Percentiles rank a stretch among this genome's conserved stretches.
Conservation (phyloP, 495 filamentous ascomycete species). For the Lophiostoma macrostomum region DNA sequence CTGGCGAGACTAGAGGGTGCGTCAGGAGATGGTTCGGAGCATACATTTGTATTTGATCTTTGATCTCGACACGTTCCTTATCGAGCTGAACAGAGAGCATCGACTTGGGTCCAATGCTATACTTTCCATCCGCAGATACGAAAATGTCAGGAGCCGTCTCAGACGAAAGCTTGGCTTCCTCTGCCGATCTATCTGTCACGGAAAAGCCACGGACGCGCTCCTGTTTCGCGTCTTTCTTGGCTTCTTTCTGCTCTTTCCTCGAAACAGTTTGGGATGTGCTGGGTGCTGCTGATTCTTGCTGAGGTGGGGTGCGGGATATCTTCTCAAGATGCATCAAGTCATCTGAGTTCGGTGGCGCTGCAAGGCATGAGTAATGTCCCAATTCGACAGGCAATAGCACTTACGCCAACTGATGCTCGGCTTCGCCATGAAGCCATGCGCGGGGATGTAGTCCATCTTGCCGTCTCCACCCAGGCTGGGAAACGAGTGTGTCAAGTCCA, state of each 20-base stretch:
- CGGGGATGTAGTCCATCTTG: conserved; percentile 79
- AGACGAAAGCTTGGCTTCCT: too few relatives aligned
- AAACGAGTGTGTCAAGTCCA: conserved; percentile 90
- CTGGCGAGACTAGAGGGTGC: conserved; percentile 86
- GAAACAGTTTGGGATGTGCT: conserved; percentile 42
- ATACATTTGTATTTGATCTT: conserved; percentile 95
- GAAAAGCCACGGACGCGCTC: conserved; percentile 33
- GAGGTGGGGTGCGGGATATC: background rate
- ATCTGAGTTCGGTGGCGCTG: conserved; percentile 73
- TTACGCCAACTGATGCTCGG: conserved; percentile 75
- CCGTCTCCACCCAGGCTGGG: conserved; percentile 75
- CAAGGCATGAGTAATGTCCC: background rate
- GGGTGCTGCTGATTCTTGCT: conserved; percentile 9
- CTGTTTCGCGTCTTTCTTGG: conserved; percentile 34
- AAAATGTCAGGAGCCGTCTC: background rate
- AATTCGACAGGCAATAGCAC: background rate
- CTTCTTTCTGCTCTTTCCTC: conserved; percentile 37
- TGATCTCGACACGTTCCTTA: conserved; percentile 65
- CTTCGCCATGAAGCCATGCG: conserved; percentile 78
- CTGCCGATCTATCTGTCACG: conserved; percentile 3
- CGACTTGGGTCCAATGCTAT: conserved; percentile 29
- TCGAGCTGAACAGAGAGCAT: conserved; percentile 63
- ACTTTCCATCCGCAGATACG: conserved; percentile 12
- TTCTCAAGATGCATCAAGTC: conserved; percentile 48
- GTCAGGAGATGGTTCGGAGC: conserved; percentile 80